A percentile compares a stretch with the other conserved stretches of the same genome.
phyloP scores from a whole-genome alignment of 225 moss, liverwort and hornwort species.

The Bryoerythrophyllum caledonicum region DNA sequence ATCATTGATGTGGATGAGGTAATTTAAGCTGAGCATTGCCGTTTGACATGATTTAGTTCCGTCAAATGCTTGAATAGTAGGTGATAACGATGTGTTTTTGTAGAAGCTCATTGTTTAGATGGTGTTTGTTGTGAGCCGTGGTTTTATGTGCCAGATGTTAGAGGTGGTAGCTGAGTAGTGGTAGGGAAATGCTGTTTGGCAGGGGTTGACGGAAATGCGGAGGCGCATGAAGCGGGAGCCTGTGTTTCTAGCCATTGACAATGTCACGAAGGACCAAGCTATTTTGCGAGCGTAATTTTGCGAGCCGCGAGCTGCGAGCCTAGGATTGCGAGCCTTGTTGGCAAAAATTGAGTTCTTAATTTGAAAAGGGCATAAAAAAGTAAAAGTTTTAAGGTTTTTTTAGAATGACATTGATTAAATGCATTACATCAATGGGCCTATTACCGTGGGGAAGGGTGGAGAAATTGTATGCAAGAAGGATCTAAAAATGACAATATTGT shows the following conservation, averaged over 20 bases:
- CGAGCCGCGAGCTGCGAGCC: too few species aligned
- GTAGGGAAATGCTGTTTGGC: not conserved
- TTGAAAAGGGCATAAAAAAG: too few species aligned
- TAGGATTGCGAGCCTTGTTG: too few species aligned
- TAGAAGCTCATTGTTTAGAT: not conserved
- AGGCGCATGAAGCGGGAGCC: not conserved
- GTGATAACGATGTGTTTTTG: accelerated
- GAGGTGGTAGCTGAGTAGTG: not conserved
- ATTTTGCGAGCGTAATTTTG: too few species aligned
- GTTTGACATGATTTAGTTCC: not conserved
- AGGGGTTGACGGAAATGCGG: not conserved
- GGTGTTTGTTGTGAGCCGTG: not conserved
- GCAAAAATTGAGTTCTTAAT: too few species aligned
- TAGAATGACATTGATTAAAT: too few species aligned
- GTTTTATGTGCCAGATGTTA: not conserved
- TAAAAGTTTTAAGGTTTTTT: too few species aligned
- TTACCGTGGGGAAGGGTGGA: too few species aligned
- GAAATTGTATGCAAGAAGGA: too few species aligned
- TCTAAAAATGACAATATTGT: too few species aligned
- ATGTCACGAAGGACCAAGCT: too few species aligned
- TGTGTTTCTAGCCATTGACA: not conserved
- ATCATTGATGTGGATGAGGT: not conserved
- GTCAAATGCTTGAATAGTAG: not conserved
- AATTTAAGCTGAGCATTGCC: not conserved
- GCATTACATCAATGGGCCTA: too few species aligned